Evolutionary conservation across 495 filamentous ascomycete genomes (phyloP).

Genomic region (Bathelium albidoporum): DNA sequence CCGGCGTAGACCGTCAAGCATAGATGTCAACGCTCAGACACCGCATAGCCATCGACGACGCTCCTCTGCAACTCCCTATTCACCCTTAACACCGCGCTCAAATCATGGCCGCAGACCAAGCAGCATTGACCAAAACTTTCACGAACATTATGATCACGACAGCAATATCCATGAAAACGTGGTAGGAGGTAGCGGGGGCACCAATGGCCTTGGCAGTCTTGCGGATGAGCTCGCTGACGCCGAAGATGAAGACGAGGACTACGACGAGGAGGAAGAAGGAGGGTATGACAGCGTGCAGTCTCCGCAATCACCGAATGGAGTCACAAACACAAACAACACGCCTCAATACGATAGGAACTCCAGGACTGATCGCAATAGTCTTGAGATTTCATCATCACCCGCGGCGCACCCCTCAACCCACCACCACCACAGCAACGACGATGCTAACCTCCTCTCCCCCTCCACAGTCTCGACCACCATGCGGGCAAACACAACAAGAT

Average conservation of each 20-base stretch:
- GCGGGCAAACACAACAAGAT: conserved; percentile 22
- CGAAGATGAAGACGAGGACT: conserved; percentile 45
- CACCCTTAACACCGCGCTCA: conserved; percentile 3
- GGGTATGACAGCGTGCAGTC: conserved; percentile 40
- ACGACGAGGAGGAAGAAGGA: conserved; percentile 50
- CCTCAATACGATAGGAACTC: conserved; percentile 27
- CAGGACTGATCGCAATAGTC: too few relatives aligned
- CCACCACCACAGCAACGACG: too few relatives aligned
- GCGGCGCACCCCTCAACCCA: not conserved
- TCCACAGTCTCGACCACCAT: conserved; percentile 8
- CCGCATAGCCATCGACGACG: not conserved
- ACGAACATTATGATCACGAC: not conserved
- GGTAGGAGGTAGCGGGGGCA: not conserved
- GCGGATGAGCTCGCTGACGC: conserved; percentile 63
- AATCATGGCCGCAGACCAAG: conserved; percentile 12
- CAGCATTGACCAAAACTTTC: conserved; percentile 18
- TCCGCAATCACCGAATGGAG: not conserved
- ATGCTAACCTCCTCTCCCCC: conserved; percentile 16
- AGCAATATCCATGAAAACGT: not conserved
- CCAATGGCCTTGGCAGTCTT: conserved; percentile 18
- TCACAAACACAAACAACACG: conserved; percentile 8
- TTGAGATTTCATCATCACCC: too few relatives aligned
- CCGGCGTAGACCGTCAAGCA: not conserved
- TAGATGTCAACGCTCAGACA: not conserved
- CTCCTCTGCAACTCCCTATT: not conserved